phyloP scores from a whole-genome alignment of 2,329 filamentous ascomycete genomes.

The Colletotrichum sp. region DNA sequence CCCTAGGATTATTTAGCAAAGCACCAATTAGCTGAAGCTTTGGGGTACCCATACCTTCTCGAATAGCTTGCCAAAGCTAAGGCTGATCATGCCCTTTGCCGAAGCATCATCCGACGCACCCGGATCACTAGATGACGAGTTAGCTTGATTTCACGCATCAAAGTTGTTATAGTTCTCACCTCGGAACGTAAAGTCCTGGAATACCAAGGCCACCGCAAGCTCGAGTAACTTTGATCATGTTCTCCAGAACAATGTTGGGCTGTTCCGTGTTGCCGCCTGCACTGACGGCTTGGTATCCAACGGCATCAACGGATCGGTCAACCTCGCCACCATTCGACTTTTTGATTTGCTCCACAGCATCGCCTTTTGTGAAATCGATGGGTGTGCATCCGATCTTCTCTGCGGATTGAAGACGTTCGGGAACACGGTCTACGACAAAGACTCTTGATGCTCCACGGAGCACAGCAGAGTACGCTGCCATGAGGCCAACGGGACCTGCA shows the following conservation, averaged over 20 bases:
- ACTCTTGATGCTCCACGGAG: constrained; percentile 66
- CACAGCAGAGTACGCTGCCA: constrained; percentile 68
- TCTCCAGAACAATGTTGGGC: constrained; percentile 67
- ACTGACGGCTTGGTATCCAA: constrained; percentile 68
- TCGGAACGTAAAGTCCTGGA: constrained; percentile 55
- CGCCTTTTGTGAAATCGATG: constrained; percentile 64
- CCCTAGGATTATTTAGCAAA: constrained; percentile 42
- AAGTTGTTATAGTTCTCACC: constrained; percentile 14
- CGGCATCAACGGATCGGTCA: constrained; percentile 68
- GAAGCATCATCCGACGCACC: constrained; percentile 66
- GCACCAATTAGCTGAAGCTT: background rate
- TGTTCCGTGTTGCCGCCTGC: constrained; percentile 61
- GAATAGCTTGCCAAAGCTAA: constrained; percentile 72
- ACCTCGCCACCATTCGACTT: constrained; percentile 58
- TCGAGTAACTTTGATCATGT: constrained; percentile 66
- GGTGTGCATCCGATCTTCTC: constrained; percentile 66
- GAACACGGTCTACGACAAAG: constrained; percentile 67
- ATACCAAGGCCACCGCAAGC: constrained; percentile 67
- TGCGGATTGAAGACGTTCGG: constrained; percentile 62
- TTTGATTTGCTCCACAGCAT: constrained; percentile 66
- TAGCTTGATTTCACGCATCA: background rate
- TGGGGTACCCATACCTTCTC: constrained; percentile 58
- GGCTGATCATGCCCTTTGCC: constrained; percentile 66
- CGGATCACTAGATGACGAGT: constrained; percentile 52
- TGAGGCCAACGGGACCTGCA: constrained; percentile 67